Conservation (phyloP, 1,284 basidiomycete genomes). For the Serendipita sp. region DNA sequence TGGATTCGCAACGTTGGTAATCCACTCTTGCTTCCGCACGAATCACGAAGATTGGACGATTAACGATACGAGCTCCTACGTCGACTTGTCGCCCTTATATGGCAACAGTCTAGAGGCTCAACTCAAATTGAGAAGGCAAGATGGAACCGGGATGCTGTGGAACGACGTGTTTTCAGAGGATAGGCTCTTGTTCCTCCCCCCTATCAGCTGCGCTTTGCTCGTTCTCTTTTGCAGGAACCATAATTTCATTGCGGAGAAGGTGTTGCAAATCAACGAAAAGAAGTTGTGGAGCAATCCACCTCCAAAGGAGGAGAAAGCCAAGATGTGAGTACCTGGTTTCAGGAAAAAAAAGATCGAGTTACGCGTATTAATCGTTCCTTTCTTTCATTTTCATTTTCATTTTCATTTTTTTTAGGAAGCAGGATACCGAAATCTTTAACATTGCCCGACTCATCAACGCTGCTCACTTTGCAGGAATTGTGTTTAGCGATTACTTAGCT, state of each 20-base stretch:
- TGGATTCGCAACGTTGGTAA: slow-evolving; percentile 47
- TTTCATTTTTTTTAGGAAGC: slow-evolving; percentile 26
- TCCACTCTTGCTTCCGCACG: slow-evolving; percentile 55
- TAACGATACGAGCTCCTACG: slow-evolving; percentile 78
- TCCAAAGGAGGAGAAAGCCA: slow-evolving; percentile 1
- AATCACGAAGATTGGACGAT: slow-evolving; percentile 48
- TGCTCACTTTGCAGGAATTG: slow-evolving; percentile 47
- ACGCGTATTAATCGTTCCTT: neutral
- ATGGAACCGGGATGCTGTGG: slow-evolving; percentile 51
- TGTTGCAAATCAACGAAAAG: slow-evolving; percentile 68
- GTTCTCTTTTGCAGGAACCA: slow-evolving; percentile 76
- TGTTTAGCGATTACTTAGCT: slow-evolving; percentile 67
- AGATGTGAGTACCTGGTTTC: slow-evolving; percentile 13
- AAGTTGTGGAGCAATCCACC: slow-evolving; percentile 34
- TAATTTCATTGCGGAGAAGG: slow-evolving; percentile 68
- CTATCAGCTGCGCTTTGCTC: slow-evolving; percentile 54
- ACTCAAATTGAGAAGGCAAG: slow-evolving; percentile 42
- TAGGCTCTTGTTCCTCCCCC: slow-evolving; percentile 67
- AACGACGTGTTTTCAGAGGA: slow-evolving; percentile 68
- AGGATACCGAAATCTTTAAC: slow-evolving; percentile 75
- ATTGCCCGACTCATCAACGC: slow-evolving; percentile 64
- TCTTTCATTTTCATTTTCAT: neutral
- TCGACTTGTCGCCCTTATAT: slow-evolving; percentile 71
- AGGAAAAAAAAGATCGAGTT: neutral
- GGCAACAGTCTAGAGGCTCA: slow-evolving; percentile 38